Evolutionary conservation across 176 grass and related monocot species (phyloP), one percentile per base, ranked within the genome.

Genomic region (Rhipidocladum racemiflorum): DNA sequence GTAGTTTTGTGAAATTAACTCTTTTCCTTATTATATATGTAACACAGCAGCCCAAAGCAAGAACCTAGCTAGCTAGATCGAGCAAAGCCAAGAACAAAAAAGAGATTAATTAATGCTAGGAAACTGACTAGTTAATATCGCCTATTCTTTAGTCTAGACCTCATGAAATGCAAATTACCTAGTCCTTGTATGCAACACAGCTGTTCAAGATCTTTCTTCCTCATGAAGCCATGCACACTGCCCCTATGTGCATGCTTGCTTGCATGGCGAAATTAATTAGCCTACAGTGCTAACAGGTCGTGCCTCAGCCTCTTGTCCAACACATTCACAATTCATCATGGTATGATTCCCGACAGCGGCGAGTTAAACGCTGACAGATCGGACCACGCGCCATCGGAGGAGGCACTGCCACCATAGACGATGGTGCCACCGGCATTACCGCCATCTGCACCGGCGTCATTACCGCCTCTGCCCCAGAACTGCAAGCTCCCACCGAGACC

Each of bases 311-410:
- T 53, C 49, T 53, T 53, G 17, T 53, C 7, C 28, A 13, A 32
- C 16, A 20, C 34, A 21, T 66, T 34, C 21, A 46, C 25, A 14
- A 1, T 12, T 70, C 24, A 76, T 90, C 64, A 90, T 49, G 82
- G 59, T 56, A 79, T 74, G 64, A 87, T 87, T 46, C 67, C 88
- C 2, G 88, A 80, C 3, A 84, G 59, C 3, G 84, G 65, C 34
- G 76, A 81, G 77, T 87, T 87, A 71, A 91, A 91, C 15, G 29
- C 70, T 0, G 70, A 59, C 46, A 84, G 50, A 65, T 81, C 48
- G 1, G 65, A 27, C 44, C 45, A 75, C 15, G 18, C 25, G 14
- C 70, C 77, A 13, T 38, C 60, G 13, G 23, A 12, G 48, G 23
- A 1, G n/a, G 10, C 14, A 70, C 40, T 6, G n/a, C 39, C 66